A percentile compares a stretch with the other conserved stretches of the same genome.
These are phyloP conservation scores for Ophioceras dolichostomum DNA, from an alignment of 2,329 filamentous ascomycete genomes.

Conservation along the genomic window DNA sequence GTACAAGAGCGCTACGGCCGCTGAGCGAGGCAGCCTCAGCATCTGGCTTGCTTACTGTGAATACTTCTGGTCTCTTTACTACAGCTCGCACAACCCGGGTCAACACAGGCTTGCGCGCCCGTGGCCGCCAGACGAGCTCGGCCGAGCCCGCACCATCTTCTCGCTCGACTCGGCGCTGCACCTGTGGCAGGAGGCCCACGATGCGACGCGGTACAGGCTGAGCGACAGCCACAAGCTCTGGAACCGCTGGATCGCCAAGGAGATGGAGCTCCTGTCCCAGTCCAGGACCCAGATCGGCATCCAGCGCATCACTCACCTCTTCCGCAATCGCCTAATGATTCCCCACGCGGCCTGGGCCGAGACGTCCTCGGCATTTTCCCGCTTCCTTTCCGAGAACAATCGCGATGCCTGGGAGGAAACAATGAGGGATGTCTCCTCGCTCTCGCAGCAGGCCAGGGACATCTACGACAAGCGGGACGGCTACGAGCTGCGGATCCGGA, in stretches of 20 bases:
- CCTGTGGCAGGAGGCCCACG: constrained; percentile 60
- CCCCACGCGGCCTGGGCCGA: constrained; percentile 66
- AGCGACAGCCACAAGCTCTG: constrained; percentile 68
- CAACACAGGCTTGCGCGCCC: constrained; percentile 31
- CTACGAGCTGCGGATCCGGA: constrained; percentile 53
- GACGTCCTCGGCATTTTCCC: constrained; percentile 63
- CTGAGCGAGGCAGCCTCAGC: constrained; percentile 61
- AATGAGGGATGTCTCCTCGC: constrained; percentile 56
- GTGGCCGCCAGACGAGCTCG: constrained; percentile 56
- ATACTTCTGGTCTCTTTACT: constrained; percentile 62
- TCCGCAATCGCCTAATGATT: constrained; percentile 55
- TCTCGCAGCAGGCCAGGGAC: constrained; percentile 50
- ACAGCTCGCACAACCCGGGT: constrained; percentile 47
- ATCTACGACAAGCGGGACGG: constrained; percentile 52
- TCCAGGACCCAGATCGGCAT: constrained; percentile 43
- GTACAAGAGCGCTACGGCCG: constrained; percentile 55
- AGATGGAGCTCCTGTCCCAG: constrained; percentile 54
- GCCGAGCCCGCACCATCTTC: constrained; percentile 60
- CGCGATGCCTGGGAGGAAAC: constrained; percentile 58
- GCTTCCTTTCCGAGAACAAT: constrained; percentile 61
- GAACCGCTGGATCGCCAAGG: constrained; percentile 64
- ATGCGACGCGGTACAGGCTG: constrained; percentile 60
- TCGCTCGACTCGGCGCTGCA: constrained; percentile 52
- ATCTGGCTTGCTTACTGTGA: constrained; percentile 71
- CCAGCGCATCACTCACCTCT: constrained; percentile 55